Evolutionary conservation across 2,329 filamentous ascomycete genomes (phyloP), one percentile per base, ranked within the genome.

Genomic region (Botrytis pseudocinerea): DNA sequence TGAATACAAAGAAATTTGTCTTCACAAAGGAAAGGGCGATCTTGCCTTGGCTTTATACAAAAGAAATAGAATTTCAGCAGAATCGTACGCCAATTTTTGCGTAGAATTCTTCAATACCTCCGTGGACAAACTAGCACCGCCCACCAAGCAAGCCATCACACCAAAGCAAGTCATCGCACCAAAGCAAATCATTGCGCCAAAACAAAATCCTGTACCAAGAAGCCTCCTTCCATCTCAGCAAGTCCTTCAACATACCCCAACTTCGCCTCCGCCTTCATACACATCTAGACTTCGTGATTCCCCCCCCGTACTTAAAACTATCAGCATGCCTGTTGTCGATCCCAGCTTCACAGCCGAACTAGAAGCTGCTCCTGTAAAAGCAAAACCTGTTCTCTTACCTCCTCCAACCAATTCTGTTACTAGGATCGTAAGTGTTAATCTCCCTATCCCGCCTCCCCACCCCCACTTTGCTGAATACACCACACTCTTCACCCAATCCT

Each of bases 311-410:
- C 10, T 4, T 25, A 22, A 10, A 9, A 4, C 9, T 5, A 4
- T 0, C 46, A 1, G 1, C 46, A 48, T 48, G 4, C 25, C 48
- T n/a, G 10, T 10, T n/a, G 0, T 6, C 2, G 10, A 40, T 16
- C 22, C 12, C 20, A 61, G 35, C 35, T 61, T 22, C 35, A 25
- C 20, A 2, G 32, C 32, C 28, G 10, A 60, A 60, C 18, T 62
- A 9, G 59, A 40, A 62, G 59, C 59, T 38, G 28, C 57, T 14
- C 20, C 32, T 14, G 18, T 60, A 14, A 60, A 60, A 60, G 32
- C 57, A 3, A 38, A 25, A 1, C 32, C 54, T 8, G 20, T 61
- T 16, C 22, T 61, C 59, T 4, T 25, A 16, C 10, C 32, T 25
- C 20, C 59, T 8, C 20, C 59, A 4, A 25, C 48, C 7, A 54